These are phyloP conservation scores for Colletotrichum agaves DNA, from an alignment of 2,329 filamentous ascomycete species.

Conservation along the genomic window DNA sequence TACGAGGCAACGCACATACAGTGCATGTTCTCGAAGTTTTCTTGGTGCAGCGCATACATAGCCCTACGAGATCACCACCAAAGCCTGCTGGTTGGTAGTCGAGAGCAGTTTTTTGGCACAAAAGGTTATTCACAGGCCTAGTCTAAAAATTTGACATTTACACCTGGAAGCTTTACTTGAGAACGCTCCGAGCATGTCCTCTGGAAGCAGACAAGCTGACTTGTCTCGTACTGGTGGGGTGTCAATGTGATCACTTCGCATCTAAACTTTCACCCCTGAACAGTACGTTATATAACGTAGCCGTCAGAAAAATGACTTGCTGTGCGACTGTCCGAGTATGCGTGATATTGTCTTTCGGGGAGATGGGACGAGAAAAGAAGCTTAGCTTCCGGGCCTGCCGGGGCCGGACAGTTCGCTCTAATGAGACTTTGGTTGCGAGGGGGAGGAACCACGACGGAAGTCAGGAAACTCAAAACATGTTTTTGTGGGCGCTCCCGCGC, in stretches of 20 bases:
- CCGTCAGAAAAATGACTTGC: background rate
- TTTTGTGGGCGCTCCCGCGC: background rate
- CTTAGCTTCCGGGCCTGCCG: slow-evolving; percentile 5
- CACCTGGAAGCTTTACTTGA: too few species aligned
- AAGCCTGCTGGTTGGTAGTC: too few species aligned
- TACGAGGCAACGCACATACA: background rate
- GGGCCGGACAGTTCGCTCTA: background rate
- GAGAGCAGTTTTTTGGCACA: too few species aligned
- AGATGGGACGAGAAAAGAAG: slow-evolving; percentile 1
- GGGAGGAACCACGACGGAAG: background rate
- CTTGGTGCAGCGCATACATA: too few species aligned
- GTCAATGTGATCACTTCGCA: background rate
- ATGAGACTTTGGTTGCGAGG: background rate
- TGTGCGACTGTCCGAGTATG: background rate
- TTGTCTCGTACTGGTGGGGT: background rate
- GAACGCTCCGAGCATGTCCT: too few species aligned
- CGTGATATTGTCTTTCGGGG: background rate
- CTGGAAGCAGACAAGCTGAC: background rate
- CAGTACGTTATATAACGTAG: too few species aligned
- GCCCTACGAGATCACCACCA: too few species aligned
- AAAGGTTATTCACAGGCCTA: too few species aligned
- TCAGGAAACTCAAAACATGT: background rate
- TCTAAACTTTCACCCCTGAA: background rate
- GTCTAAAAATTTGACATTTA: too few species aligned
- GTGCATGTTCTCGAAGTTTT: too few species aligned